Evolutionary conservation across 2,329 filamentous ascomycete genomes (phyloP).

Genomic region (Colletotrichum sidae): DNA sequence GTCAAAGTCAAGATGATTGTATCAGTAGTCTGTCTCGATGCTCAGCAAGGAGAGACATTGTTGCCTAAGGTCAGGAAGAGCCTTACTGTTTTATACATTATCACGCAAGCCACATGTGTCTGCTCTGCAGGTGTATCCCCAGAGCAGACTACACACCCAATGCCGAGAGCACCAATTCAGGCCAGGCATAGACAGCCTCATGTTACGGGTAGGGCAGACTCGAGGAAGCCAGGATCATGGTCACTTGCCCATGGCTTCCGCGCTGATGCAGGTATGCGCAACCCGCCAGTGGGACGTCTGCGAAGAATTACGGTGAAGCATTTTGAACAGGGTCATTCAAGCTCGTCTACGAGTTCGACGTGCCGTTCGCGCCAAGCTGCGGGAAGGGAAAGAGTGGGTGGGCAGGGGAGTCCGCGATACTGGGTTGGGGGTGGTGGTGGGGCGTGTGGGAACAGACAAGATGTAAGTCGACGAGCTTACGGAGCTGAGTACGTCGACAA

Average conservation of each 20-base stretch:
- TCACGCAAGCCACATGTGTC: too few species aligned
- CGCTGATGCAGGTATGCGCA: conserved; percentile 31
- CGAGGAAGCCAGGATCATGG: conserved; percentile 13
- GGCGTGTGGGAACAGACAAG: conserved; percentile 8
- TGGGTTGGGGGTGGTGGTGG: conserved; percentile 6
- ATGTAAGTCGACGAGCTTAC: not conserved
- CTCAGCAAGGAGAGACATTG: too few species aligned
- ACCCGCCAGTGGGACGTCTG: conserved; percentile 17
- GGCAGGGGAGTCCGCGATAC: conserved; percentile 12
- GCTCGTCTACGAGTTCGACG: conserved; percentile 3
- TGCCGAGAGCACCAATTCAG: not conserved
- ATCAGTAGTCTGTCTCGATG: too few species aligned
- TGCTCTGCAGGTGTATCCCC: too few species aligned
- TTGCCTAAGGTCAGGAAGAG: conserved; percentile 3
- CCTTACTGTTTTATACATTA: conserved; percentile 21
- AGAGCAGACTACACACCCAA: not conserved
- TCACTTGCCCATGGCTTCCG: conserved; percentile 27
- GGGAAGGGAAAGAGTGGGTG: conserved; percentile 3
- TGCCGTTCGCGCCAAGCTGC: conserved; percentile 6
- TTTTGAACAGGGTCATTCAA: not conserved
- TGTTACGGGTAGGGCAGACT: conserved; percentile 34
- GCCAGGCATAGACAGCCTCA: conserved; percentile 25
- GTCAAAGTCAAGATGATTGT: too few species aligned
- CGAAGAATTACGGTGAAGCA: conserved; percentile 13
- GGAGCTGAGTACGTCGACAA: conserved; percentile 23